Evolutionary conservation across 345 rosid genomes (phyloP).

Genomic region (Lepidium sativum): DNA sequence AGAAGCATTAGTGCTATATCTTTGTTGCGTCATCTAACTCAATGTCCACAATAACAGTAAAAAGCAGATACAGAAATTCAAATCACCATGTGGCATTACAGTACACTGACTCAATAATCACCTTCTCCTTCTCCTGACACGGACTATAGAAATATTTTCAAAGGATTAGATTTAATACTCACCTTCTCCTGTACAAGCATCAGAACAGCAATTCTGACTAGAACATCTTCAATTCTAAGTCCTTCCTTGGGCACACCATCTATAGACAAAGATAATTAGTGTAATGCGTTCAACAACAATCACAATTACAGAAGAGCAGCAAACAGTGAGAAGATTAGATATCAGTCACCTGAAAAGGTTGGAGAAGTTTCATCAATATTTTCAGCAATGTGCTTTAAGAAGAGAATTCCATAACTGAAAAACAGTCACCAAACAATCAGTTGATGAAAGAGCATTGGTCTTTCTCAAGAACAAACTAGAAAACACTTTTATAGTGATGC

Average conservation of each 20-base stretch:
- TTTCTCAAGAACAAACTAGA: not conserved
- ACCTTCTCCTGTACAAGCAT: constrained; percentile 71
- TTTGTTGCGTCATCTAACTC: not conserved
- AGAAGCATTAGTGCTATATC: not conserved
- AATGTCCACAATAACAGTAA: constrained; percentile 2
- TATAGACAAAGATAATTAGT: constrained; percentile 30
- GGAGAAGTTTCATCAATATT: constrained; percentile 54
- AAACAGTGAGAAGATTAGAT: not conserved
- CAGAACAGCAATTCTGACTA: constrained; percentile 70
- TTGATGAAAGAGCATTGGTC: not conserved
- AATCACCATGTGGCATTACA: not conserved
- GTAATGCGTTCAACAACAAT: not conserved
- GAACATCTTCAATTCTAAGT: constrained; percentile 82
- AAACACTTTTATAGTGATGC: not conserved
- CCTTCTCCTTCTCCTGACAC: too few relatives aligned
- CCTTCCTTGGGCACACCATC: constrained; percentile 99
- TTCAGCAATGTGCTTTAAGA: constrained; percentile 67
- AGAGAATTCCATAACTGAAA: constrained; percentile 65
- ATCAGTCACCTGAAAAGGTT: constrained; percentile 61
- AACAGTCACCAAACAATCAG: not conserved
- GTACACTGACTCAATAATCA: constrained; percentile 23
- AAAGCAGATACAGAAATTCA: not conserved
- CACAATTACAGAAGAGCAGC: not conserved
- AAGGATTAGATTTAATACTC: constrained; percentile 12
- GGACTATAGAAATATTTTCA: not conserved